These are phyloP conservation scores for Kwoniella europaea DNA, from an alignment of 768 basidiomycete species.

Conservation along the genomic window DNA sequence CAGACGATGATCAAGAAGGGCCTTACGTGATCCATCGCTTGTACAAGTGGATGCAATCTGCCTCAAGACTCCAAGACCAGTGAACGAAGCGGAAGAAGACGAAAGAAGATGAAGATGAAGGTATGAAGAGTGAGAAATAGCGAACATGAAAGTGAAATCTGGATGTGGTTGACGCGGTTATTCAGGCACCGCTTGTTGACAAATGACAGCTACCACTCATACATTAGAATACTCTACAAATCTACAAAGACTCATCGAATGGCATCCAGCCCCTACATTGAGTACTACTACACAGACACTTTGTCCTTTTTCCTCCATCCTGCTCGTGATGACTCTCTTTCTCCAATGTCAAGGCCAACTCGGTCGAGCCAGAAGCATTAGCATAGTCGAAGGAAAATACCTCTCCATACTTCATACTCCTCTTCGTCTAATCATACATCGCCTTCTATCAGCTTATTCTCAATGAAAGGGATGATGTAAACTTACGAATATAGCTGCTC, in stretches of 20 bases:
- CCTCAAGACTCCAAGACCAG: too few relatives aligned
- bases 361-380: constrained; percentile 40
- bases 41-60: too few relatives aligned
- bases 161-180: background rate
- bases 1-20: too few relatives aligned
- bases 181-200: background rate
- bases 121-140: background rate
- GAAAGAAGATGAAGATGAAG: background rate
- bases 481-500: constrained; percentile 57
- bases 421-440: constrained; percentile 32
- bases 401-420: constrained; percentile 45
- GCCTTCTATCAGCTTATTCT: background rate
- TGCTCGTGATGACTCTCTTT: background rate
- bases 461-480: background rate
- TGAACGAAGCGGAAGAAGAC: background rate
- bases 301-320: constrained; percentile 7
- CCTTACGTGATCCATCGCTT: too few relatives aligned
- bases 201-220: background rate
- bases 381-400: constrained; percentile 58
- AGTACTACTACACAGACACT: constrained; percentile 29
- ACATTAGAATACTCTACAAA: background rate
- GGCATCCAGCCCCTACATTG: constrained; percentile 51
- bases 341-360: background rate
- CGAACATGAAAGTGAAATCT: background rate
- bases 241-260: constrained; percentile 31